A percentile compares a stretch with the other conserved stretches of the same genome.
Evolutionary conservation across 139 green algal genomes (phyloP).

Genomic region (Chloropicon primus): DNA sequence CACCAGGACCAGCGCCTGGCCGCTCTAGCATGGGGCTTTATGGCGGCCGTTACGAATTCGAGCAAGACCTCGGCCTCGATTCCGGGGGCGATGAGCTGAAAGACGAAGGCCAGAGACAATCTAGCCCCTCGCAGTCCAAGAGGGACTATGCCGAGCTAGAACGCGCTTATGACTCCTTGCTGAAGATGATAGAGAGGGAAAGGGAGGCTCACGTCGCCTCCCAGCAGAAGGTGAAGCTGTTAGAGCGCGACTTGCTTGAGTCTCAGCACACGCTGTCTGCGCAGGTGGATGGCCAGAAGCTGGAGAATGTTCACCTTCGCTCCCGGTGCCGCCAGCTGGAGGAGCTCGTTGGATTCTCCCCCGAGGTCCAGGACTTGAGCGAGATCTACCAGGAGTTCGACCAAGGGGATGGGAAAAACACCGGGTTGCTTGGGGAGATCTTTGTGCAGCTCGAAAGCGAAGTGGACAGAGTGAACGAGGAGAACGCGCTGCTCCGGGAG

Average conservation of each 20-base stretch:
- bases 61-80: background rate
- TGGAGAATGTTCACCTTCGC: background rate
- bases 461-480: background rate
- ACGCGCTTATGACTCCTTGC: background rate
- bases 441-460: background rate
- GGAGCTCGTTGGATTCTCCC: background rate
- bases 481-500: background rate
- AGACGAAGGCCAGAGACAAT: background rate
- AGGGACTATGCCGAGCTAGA: background rate
- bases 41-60: background rate
- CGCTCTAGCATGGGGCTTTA: background rate
- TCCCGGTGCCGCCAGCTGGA: background rate
- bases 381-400: background rate
- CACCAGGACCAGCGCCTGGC: background rate
- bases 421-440: background rate
- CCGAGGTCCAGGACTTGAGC: background rate
- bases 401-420: background rate
- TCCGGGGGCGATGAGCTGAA: background rate
- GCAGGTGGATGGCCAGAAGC: background rate
- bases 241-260: background rate
- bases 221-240: background rate
- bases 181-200: background rate
- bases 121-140: background rate
- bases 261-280: background rate
- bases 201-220: background rate